phyloP scores from a whole-genome alignment of 108 stramenopile genomes.

The Nitzschia putrida region DNA sequence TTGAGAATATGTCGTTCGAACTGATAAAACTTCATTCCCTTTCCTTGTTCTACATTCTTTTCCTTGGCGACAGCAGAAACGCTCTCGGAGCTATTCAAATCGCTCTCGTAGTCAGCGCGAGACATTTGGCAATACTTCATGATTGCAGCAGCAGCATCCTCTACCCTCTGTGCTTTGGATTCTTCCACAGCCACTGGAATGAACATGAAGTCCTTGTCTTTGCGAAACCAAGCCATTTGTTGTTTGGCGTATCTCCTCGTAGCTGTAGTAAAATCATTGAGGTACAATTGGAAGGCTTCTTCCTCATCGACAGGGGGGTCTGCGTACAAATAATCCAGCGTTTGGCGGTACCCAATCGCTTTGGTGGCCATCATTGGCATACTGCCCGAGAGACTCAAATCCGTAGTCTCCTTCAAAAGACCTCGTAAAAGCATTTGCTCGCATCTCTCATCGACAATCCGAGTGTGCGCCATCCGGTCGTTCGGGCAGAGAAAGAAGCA shows the following conservation, averaged over 20 bases:
- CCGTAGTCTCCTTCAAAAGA: conserved; percentile 74
- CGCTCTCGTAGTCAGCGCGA: conserved; percentile 56
- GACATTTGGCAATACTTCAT: conserved; percentile 55
- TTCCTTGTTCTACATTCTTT: conserved; percentile 75
- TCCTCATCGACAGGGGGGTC: conserved; percentile 41
- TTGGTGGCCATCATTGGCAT: conserved; percentile 80
- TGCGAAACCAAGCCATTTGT: conserved; percentile 95
- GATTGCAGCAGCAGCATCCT: conserved; percentile 47
- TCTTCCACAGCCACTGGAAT: conserved; percentile 61
- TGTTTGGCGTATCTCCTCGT: conserved; percentile 91
- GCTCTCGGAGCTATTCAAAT: conserved; percentile 33
- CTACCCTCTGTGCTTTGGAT: conserved; percentile 48
- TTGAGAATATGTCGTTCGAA: conserved; percentile 55
- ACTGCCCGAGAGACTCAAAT: conserved; percentile 57
- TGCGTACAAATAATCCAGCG: conserved; percentile 78
- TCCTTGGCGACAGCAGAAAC: conserved; percentile 53
- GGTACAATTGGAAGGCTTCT: conserved; percentile 64
- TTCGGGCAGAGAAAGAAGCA: conserved; percentile 93
- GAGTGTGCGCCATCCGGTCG: conserved; percentile 85
- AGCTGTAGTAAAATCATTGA: conserved; percentile 83
- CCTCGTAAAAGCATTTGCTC: conserved; percentile 89
- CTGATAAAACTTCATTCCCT: conserved; percentile 80
- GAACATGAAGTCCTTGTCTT: conserved; percentile 78
- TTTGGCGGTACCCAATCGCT: conserved; percentile 96
- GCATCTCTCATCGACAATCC: conserved; percentile 86